phyloP scores from a whole-genome alignment of 192 early-diverging fungal species.

The Dissophora ornata region DNA sequence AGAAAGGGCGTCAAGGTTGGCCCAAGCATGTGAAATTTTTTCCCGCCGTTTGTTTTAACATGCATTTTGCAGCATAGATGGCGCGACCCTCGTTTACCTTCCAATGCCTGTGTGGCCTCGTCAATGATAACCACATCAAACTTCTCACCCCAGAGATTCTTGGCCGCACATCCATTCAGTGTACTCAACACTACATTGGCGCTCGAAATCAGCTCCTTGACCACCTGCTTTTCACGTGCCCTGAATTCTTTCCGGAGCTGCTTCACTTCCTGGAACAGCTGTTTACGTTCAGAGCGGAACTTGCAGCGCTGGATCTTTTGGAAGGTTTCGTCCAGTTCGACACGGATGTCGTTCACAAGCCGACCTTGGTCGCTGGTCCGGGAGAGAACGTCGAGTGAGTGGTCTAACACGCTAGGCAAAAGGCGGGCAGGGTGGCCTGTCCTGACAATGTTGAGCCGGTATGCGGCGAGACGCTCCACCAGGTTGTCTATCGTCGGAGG shows the following conservation, averaged over 20 bases:
- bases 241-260: conserved; percentile 77
- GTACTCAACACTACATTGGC: conserved; percentile 83
- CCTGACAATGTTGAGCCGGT: conserved; percentile 75
- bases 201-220: conserved; percentile 65
- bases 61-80: neutral
- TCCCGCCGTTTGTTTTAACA: neutral
- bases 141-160: conserved; percentile 61
- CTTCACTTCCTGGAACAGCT: conserved; percentile 70
- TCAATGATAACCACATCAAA: conserved; percentile 93
- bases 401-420: conserved; percentile 70
- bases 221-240: conserved; percentile 74
- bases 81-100: conserved; percentile 59
- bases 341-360: conserved; percentile 78
- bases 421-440: conserved; percentile 90
- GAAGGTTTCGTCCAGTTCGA: conserved; percentile 79
- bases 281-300: conserved; percentile 68
- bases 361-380: conserved; percentile 75
- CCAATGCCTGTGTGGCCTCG: conserved; percentile 88
- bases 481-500: conserved; percentile 73
- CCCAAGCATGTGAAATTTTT: too few relatives aligned
- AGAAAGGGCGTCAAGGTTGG: too few relatives aligned
- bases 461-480: conserved; percentile 77
- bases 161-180: conserved; percentile 74
- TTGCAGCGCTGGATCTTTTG: conserved; percentile 72
- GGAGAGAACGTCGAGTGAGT: conserved; percentile 77